Percentiles rank a stretch among this genome's conserved stretches.
These are phyloP conservation scores for Zygoascus ofunaensis DNA, from an alignment of 805 yeast genomes.

Conservation along the genomic window DNA sequence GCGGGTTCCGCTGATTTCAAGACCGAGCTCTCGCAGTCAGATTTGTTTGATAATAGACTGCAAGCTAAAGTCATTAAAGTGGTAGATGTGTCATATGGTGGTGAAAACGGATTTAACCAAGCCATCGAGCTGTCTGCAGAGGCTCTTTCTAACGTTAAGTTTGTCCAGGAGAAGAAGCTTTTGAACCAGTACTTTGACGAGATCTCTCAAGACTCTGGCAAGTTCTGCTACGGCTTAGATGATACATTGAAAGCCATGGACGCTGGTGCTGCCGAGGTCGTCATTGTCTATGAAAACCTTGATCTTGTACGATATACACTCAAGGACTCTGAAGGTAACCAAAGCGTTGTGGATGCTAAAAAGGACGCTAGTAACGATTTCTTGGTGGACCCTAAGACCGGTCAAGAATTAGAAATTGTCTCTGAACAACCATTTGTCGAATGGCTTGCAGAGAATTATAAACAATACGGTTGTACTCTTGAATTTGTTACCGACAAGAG, in stretches of 20 bases:
- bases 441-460: slow-evolving; percentile 97
- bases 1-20: slow-evolving; percentile 99
- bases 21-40: slow-evolving; percentile 86
- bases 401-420: slow-evolving; percentile 83
- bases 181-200: slow-evolving; percentile 90
- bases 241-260: slow-evolving; percentile 95
- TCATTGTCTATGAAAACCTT: slow-evolving; percentile 88
- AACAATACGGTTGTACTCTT: slow-evolving; percentile 85
- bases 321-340: slow-evolving; percentile 74
- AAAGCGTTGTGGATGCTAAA: slow-evolving; percentile 59
- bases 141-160: slow-evolving; percentile 92
- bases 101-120: slow-evolving; percentile 98
- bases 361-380: slow-evolving; percentile 70
- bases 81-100: slow-evolving; percentile 97
- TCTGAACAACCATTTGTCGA: slow-evolving; percentile 82
- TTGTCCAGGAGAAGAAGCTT: slow-evolving; percentile 95
- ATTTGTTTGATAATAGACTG: slow-evolving; percentile 84
- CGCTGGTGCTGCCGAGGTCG: slow-evolving; percentile 87
- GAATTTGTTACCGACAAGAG: slow-evolving; percentile 96
- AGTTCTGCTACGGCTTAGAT: slow-evolving; percentile 94
- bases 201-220: slow-evolving; percentile 94
- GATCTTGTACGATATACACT: slow-evolving; percentile 75
- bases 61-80: slow-evolving; percentile 79
- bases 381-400: slow-evolving; percentile 73
- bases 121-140: slow-evolving; percentile 97